Evolutionary conservation across 106 monocot genomes (phyloP).

Genomic region (Dendrobium huoshanense): DNA sequence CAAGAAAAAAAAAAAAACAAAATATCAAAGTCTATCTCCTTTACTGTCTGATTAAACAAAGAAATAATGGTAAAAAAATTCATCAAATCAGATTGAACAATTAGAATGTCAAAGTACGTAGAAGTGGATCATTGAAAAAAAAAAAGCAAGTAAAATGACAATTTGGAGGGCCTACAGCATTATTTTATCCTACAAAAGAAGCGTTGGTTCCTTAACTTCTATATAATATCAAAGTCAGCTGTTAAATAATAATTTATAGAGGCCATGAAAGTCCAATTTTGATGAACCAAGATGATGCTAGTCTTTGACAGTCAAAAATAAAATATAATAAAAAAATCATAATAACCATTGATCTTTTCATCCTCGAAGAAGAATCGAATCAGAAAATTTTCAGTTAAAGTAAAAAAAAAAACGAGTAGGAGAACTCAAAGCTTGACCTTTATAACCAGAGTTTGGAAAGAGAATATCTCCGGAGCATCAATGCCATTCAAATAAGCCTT

Average conservation of each 20-base stretch:
- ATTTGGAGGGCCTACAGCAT: not conserved
- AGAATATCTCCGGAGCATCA: conserved; percentile 64
- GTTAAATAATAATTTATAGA: not conserved
- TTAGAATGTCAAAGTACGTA: no score
- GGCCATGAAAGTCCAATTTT: not conserved
- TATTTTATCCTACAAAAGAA: not conserved
- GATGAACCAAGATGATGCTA: not conserved
- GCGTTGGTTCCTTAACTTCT: no score
- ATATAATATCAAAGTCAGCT: no score
- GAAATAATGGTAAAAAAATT: no score
- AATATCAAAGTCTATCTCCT: not conserved
- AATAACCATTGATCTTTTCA: not conserved
- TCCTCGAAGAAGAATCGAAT: not conserved
- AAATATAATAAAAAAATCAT: not conserved
- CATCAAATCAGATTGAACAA: not conserved
- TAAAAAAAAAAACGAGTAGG: not conserved
- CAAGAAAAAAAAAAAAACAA: not conserved
- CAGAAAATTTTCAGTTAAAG: not conserved
- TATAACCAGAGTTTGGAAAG: conserved; percentile 40
- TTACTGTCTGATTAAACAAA: no score
- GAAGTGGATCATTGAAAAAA: not conserved
- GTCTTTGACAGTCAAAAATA: not conserved
- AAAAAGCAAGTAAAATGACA: not conserved
- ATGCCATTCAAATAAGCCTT: conserved; percentile 85
- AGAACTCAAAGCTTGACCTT: conserved; percentile 33